Evolutionary conservation across 2,329 filamentous ascomycete species (phyloP).

Genomic region (Aciculosporium take): DNA sequence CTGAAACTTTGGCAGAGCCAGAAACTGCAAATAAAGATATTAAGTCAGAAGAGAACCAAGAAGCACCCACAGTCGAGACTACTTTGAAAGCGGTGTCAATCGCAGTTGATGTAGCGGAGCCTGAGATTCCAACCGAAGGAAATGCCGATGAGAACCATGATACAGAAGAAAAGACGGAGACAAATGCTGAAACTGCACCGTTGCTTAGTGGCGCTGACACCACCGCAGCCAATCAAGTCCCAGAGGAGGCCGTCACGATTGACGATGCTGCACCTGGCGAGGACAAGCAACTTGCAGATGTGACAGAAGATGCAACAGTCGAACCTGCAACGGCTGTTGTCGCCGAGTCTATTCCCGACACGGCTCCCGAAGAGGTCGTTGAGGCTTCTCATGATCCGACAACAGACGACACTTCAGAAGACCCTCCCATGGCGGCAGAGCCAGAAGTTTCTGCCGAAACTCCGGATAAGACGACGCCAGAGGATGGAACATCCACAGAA

Average conservation of each 20-base stretch:
- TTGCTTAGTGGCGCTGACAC: background rate
- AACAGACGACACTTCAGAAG: background rate
- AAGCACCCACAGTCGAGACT: background rate
- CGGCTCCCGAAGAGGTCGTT: constrained; percentile 1
- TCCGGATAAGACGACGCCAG: background rate
- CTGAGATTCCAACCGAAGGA: constrained; percentile 1
- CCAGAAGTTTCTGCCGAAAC: background rate
- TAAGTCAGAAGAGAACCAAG: background rate
- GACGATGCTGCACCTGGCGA: background rate
- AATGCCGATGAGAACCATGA: constrained; percentile 4
- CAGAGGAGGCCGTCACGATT: background rate
- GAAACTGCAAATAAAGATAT: background rate
- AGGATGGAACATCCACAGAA: background rate
- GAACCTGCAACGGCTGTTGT: background rate
- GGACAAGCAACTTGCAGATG: background rate
- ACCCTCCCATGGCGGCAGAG: background rate
- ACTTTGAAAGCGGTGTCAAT: background rate
- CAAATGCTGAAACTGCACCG: background rate
- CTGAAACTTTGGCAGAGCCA: constrained; percentile 5
- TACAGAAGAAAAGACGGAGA: background rate
- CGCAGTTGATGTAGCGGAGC: background rate
- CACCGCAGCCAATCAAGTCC: background rate
- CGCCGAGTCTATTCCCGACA: background rate
- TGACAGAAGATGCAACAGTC: background rate
- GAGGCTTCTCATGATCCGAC: background rate